A percentile compares a stretch with the other conserved stretches of the same genome.
phyloP scores from a whole-genome alignment of 1,284 basidiomycete species.

The Papiliotrema flavescens region DNA sequence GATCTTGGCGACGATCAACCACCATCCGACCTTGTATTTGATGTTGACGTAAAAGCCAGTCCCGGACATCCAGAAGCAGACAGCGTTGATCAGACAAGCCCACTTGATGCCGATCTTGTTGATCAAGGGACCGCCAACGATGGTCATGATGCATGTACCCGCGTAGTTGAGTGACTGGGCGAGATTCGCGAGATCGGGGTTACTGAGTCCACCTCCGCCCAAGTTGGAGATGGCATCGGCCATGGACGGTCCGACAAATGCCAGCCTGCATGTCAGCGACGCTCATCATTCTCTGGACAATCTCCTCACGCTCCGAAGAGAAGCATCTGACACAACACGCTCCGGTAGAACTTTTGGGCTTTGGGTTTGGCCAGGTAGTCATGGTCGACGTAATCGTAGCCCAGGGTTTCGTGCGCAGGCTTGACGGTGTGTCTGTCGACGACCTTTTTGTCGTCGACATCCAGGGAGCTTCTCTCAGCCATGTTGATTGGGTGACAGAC shows the following conservation, averaged over 20 bases:
- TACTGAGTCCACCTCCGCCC: conserved; percentile 31
- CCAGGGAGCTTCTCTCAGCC: no score
- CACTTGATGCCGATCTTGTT: conserved; percentile 35
- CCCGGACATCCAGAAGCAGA: conserved; percentile 15
- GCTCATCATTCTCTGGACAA: not conserved
- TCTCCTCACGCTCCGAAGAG: conserved; percentile 25
- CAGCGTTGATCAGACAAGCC: conserved; percentile 24
- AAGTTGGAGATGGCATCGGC: conserved; percentile 26
- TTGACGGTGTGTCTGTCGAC: no score
- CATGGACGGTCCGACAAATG: conserved; percentile 30
- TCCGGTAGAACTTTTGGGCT: conserved; percentile 15
- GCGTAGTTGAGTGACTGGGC: conserved; percentile 3
- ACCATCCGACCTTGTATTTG: conserved; percentile 15
- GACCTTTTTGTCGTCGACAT: no score
- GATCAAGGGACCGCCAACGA: conserved; percentile 32
- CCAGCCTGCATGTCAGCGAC: no score
- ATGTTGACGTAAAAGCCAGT: conserved; percentile 22
- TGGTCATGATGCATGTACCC: conserved; percentile 15
- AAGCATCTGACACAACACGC: conserved; percentile 25
- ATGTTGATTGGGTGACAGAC: no score
- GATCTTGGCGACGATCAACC: conserved; percentile 20
- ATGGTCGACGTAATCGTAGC: no score
- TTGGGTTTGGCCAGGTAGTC: conserved; percentile 16
- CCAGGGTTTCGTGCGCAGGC: no score
- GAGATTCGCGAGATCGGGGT: conserved; percentile 24